Evolutionary conservation across 805 yeast species (phyloP), one percentile per base, ranked within the genome.

Genomic region (Candida ficus): DNA sequence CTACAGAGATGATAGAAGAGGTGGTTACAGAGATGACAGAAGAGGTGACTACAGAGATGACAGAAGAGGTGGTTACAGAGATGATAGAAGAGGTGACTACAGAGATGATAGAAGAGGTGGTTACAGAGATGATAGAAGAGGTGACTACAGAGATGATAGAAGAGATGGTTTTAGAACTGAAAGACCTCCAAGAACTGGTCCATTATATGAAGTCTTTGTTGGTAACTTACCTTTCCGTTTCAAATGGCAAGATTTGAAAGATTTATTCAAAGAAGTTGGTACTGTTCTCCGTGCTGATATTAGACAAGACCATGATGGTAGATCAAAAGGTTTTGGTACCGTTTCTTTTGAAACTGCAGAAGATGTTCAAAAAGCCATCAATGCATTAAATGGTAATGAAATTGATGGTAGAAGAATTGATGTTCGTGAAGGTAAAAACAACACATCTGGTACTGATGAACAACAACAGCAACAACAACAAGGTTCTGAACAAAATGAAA

Each of bases 251-350:
- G 84, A 83, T 35, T 70, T 90, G 52, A 86, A 89, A 60, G 96
- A 89, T 57, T 65, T 89, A 54, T 86, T 90, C 73, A 74, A 84
- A 50, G 74, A 71, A 35, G 80, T 76, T 45, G 97, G 96, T 23
- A 73, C 68, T 38, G 85, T 90, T n/a, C 67, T 74, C 18, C 78
- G 93, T 40, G 95, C 96, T 2, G 95, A 88, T 58, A 79, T 90
- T 17, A 76, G 76, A 57, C 59, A 67, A 37, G 83, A 78, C 50
- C 69, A 66, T 30, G 69, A 75, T 49, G 95, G 95, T 20, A 78
- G 83, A 52, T 85, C 96, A 7, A 76, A 81, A 61, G 97, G 97
- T 3, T 81, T 76, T 52, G 97, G 96, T 39, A 83, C 84, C 10
- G 95, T 89, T 22, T 73, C 78, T 18, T 89, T 79, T 57, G 73